Base-by-base conservation (phyloP, 2,329 filamentous ascomycete species). In the Penicillium capsulatum region DNA sequence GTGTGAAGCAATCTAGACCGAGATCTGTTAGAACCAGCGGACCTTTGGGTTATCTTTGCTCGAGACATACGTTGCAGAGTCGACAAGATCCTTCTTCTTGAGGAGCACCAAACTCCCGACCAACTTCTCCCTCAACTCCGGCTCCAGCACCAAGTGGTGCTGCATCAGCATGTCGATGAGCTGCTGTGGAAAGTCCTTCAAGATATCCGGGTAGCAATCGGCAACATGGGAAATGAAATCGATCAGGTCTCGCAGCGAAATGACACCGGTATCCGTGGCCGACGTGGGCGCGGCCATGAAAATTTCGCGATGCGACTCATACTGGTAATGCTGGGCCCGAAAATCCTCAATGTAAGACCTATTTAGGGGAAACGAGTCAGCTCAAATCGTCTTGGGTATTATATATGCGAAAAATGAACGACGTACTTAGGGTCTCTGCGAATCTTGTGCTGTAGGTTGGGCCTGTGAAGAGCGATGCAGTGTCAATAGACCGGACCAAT, bases 191-290 rank as follows among this genome's bases (percentile, higher is more conserved):
- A 96, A 97, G 7, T 76, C 73, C 36, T 74, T 74, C 1, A 89
- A 90, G 46, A 91, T 77, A 42, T 84, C 79, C 35, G 87, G 88
- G 66, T 94, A 98, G 70, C 88, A 94, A 60, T 96, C 90, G 61
- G 91, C 85, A 46, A 94, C 85, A 68, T 98, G 92, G 14, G 90
- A 83, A 54, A 97, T 83, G 56, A 98, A 86, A 59, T 97, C 91
- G 55, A 98, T 85, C 53, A 95, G 77, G 59, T 97, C 90, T 57
- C 86, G 83, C 55, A 98, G 84, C 9, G 87, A 88, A 38, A 92
- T 81, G 42, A 91, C 74, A 32, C 87, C 86, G 31, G 83, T 83
- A 55, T 84, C 79, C 39, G 86, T 86, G 36, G 85, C 83, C 7
- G 84, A 84, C 10, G 82, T 75, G 4, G 92, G 92, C 33, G 87